Evolutionary conservation across 352 stramenopile species (phyloP), one percentile per base, ranked within the genome.

Genomic region (Pythium angustatum): DNA sequence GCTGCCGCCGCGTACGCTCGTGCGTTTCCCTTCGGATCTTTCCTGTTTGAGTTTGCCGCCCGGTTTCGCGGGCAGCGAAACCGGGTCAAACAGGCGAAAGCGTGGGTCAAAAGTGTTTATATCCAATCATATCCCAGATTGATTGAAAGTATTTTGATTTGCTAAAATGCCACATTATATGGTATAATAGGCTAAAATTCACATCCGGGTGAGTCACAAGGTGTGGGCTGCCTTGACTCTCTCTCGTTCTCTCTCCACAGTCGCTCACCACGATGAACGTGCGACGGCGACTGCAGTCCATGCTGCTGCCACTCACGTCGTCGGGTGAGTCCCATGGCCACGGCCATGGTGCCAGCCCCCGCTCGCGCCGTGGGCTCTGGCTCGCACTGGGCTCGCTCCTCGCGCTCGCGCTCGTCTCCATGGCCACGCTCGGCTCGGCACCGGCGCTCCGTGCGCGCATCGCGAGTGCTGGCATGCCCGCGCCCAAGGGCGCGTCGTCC

Each of bases 361-460:
- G 48, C 58, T 51, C 58, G 34, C 58, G 49, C 6, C 58, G 58
- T 9, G 10, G 43, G 27, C 49, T 66, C 11, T 58, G 36, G 34
- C 48, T 66, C 27, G 58, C 49, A 19, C 22, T 66, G 19, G 58
- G 58, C 31, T 58, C 58, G 34, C 49, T 66, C 17, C 3, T 66
- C 34, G 48, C 40, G 47, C 58, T 66, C 38, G 26, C 48, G 34
- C 5, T 66, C 11, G 12, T 66, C 30, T 66, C 58, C 17, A 59
- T 58, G 38, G n/a, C 28, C 22, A 56, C 34, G 49, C 48, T 66
- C 6, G 30, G 48, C 28, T 30, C 56, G 3, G 47, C 30, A 19
- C 56, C 56, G 15, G 31, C 45, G 44, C 33, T 47, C 3, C 56
- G 33, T n/a, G 41, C 28, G 15, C 28, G 41, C 33, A n/a, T 54